Base-by-base conservation (phyloP, 1,284 basidiomycete species). In the Trichosporon sp. region DNA sequence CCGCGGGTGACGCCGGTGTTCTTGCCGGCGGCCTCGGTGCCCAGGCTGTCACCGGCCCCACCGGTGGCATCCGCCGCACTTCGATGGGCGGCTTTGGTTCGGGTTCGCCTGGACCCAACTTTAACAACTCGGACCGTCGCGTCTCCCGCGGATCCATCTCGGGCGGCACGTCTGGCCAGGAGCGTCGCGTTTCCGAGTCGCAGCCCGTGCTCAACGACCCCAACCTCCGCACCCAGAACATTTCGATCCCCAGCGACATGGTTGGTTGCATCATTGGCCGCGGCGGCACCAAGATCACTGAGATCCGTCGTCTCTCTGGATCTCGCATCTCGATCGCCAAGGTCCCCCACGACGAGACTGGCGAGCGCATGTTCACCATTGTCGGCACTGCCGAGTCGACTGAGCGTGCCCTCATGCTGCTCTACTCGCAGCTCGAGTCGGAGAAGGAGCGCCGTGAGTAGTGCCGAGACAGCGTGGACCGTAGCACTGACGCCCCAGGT, bases 281-380 rank as follows among this genome's bases (percentile, higher is more conserved):
- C 77, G 94, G 92, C 80, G 96, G 96, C 43, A 92, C 93, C 78
- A 99, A 98, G 88, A 99, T 99, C 79, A 98, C 96, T 72, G 96
- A 99, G 85, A 99, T 99, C 83, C 92, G 96, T 77, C 92, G 96
- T 71, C 88, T 98, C 70, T 96, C 93, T 73, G 96, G 96, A 63
- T 96, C 93, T 76, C 93, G 95, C 85, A 99, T 99, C 83, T 94
- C 92, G 71, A 99, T 99, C 78, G 97, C 96, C 78, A 99, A 99
- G 86, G 92, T 94, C 67, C 94, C 96, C 26, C 96, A 99, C 81
- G 96, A 98, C 81, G 97, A 98, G 80, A 95, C 94, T 67, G 96
- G 96, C 77, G 96, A 99, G 86, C 89, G 96, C 78, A 98, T 99
- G 96, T 99, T 99, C 86, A 98, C 97, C 72, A 98, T 99, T 81